These are phyloP conservation scores for Eragrostis tef DNA, from an alignment of 202 grass and related monocot genomes.

Conservation along the genomic window DNA sequence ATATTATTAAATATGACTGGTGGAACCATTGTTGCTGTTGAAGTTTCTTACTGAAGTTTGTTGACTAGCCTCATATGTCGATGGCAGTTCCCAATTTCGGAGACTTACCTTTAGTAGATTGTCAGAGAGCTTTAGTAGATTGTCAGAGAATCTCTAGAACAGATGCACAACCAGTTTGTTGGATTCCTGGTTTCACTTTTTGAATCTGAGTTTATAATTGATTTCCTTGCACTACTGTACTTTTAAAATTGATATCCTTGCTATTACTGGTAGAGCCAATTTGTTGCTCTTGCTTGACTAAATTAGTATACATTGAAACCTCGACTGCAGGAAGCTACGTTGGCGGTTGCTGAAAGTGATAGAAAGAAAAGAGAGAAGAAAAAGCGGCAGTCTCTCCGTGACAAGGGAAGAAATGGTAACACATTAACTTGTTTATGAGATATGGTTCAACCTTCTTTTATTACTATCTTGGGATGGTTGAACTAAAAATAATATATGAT, in stretches of 20 bases:
- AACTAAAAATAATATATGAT: conserved; percentile 14
- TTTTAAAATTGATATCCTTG: not conserved
- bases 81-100: not conserved
- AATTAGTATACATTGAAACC: conserved; percentile 25
- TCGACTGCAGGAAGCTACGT: conserved; percentile 75
- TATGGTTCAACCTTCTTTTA: conserved; percentile 1
- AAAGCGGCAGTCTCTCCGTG: conserved; percentile 55
- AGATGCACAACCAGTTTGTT: conserved; percentile 16
- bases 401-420: conserved; percentile 63
- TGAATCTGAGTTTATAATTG: conserved; percentile 1
- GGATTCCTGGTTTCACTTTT: conserved; percentile 23
- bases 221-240: conserved; percentile 4
- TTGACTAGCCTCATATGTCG: not conserved
- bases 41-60: conserved; percentile 21
- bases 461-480: not conserved
- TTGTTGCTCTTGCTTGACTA: conserved; percentile 21
- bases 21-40: conserved; percentile 34
- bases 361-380: conserved; percentile 79
- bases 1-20: conserved; percentile 37
- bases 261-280: conserved; percentile 6
- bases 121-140: conserved; percentile 39
- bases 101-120: conserved; percentile 31
- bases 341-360: conserved; percentile 74
- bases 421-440: conserved; percentile 11
- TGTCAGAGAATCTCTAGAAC: not conserved